phyloP scores from a whole-genome alignment of 2,329 filamentous ascomycete species.

The Fusarium sp. region DNA sequence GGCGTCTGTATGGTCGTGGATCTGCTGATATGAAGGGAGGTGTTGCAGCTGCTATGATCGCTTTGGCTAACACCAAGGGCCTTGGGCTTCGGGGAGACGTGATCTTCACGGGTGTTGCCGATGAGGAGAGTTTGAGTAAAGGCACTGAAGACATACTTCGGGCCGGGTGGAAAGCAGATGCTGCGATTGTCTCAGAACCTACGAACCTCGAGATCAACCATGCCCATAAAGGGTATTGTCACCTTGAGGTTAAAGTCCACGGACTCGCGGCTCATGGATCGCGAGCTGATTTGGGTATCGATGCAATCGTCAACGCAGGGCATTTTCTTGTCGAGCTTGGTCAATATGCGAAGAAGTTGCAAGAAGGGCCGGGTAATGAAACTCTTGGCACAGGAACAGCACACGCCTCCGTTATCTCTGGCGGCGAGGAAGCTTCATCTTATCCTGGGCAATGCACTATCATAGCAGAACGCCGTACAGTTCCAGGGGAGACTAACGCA shows the following conservation, averaged over 20 bases:
- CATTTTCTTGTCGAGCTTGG: slow-evolving; percentile 62
- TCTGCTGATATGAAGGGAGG: slow-evolving; percentile 67
- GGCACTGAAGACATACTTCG: slow-evolving; percentile 64
- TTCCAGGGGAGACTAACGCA: slow-evolving; percentile 58
- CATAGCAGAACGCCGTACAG: slow-evolving; percentile 62
- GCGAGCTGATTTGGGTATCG: slow-evolving; percentile 59
- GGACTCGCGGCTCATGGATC: slow-evolving; percentile 61
- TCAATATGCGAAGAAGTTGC: slow-evolving; percentile 55
- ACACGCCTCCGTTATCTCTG: slow-evolving; percentile 63
- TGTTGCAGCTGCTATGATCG: slow-evolving; percentile 61
- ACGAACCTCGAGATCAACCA: slow-evolving; percentile 59
- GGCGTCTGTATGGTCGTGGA: slow-evolving; percentile 61
- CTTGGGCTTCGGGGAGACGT: slow-evolving; percentile 62
- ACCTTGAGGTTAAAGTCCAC: slow-evolving; percentile 59
- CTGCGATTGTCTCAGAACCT: slow-evolving; percentile 64
- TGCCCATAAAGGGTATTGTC: slow-evolving; percentile 66
- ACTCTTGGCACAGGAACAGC: slow-evolving; percentile 57
- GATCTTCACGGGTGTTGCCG: slow-evolving; percentile 66
- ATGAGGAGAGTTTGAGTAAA: slow-evolving; percentile 65
- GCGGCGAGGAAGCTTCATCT: slow-evolving; percentile 65
- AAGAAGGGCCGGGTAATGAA: slow-evolving; percentile 47
- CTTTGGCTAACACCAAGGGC: slow-evolving; percentile 56
- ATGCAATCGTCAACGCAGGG: slow-evolving; percentile 64
- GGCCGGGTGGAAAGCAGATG: slow-evolving; percentile 67
- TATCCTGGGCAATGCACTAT: slow-evolving; percentile 65